These are phyloP conservation scores for Calocybe gambosa DNA, from an alignment of 1,284 basidiomycete genomes.

Conservation along the genomic window DNA sequence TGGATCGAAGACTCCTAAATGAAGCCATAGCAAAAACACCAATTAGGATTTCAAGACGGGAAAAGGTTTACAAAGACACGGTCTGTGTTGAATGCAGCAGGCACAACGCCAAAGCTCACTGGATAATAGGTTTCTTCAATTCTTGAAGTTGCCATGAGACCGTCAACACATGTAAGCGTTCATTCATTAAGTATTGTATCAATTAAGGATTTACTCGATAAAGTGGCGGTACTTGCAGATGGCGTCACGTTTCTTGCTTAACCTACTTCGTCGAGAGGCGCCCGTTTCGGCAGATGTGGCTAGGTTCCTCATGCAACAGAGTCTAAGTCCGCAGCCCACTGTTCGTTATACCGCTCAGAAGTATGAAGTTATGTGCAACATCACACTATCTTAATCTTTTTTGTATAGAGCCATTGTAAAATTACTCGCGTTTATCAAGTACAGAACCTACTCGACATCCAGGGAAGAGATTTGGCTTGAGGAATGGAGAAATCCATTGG, in stretches of 20 bases:
- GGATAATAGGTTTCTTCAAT: conserved; percentile 52
- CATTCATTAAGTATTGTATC: background rate
- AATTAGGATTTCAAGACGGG: conserved; percentile 37
- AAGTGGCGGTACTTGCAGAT: conserved; percentile 91
- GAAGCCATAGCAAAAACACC: conserved; percentile 36
- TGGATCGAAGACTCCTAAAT: conserved; percentile 39
- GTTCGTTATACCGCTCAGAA: conserved; percentile 70
- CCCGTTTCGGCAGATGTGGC: conserved; percentile 61
- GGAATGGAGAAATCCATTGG: conserved; percentile 74
- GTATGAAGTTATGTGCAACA: conserved; percentile 33
- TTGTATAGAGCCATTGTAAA: conserved; percentile 63
- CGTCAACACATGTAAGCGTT: conserved; percentile 60
- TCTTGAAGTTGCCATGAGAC: conserved; percentile 58
- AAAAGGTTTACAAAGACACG: conserved; percentile 41
- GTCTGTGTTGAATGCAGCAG: conserved; percentile 28
- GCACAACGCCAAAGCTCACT: background rate
- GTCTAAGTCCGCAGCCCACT: conserved; percentile 74
- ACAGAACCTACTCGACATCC: conserved; percentile 72
- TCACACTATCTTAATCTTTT: conserved; percentile 8
- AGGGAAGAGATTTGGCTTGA: conserved; percentile 74
- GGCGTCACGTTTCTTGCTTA: conserved; percentile 66
- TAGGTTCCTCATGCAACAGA: conserved; percentile 64
- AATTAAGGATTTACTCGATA: conserved; percentile 1
- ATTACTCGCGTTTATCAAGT: conserved; percentile 74
- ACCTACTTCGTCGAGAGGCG: conserved; percentile 73